A percentile compares a stretch with the other conserved stretches of the same genome.
These are phyloP conservation scores for Quercus rubra DNA, from an alignment of 306 rosid genomes.

Conservation along the genomic window DNA sequence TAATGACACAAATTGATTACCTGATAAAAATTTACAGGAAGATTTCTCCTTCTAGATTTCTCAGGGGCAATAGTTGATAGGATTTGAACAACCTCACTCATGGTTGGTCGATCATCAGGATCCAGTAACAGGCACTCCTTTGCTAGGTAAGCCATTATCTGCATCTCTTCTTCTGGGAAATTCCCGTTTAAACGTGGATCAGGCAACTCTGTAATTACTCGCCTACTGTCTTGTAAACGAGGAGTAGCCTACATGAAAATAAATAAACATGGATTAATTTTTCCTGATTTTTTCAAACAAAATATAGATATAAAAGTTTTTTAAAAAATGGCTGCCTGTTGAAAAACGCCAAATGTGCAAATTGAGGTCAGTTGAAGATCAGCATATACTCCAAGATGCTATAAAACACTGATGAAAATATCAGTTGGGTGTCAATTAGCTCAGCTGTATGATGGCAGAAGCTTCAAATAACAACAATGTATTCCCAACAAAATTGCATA, in stretches of 20 bases:
- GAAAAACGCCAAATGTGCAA: background rate
- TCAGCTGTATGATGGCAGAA: background rate
- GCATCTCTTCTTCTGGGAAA: constrained; percentile 82
- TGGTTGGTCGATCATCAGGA: constrained; percentile 87
- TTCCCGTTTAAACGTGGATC: constrained; percentile 71
- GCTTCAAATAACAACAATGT: background rate
- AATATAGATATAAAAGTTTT: background rate
- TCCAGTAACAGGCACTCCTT: constrained; percentile 90
- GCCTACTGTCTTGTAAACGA: constrained; percentile 64
- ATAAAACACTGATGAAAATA: background rate
- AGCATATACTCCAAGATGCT: background rate
- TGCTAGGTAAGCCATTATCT: constrained; percentile 88
- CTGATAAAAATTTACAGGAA: constrained; percentile 61
- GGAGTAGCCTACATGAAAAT: constrained; percentile 64
- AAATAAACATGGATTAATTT: background rate
- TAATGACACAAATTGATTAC: constrained; percentile 28
- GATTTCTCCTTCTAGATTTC: constrained; percentile 67
- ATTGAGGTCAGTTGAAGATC: background rate
- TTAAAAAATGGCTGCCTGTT: background rate
- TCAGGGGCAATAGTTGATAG: constrained; percentile 73
- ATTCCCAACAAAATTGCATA: background rate
- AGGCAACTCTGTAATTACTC: constrained; percentile 57
- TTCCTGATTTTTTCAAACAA: background rate
- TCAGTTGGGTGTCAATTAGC: background rate
- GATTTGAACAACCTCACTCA: constrained; percentile 96